phyloP scores from a whole-genome alignment of 495 filamentous ascomycete genomes.

The Hypomontagnella submonticulosa region DNA sequence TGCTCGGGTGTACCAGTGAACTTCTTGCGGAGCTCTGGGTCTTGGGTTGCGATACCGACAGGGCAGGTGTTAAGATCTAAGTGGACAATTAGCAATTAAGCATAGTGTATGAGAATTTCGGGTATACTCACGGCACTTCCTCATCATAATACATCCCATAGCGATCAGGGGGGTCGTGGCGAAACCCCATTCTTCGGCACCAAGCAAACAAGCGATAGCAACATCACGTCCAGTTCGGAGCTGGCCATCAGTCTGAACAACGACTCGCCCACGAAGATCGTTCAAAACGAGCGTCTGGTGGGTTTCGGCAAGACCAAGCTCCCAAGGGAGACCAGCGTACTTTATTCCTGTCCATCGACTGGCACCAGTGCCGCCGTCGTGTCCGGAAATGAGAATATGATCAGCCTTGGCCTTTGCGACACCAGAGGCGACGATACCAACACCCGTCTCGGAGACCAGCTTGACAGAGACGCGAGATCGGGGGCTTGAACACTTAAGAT shows the following conservation, averaged over 20 bases:
- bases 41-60: slow-evolving; percentile 96
- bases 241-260: slow-evolving; percentile 98
- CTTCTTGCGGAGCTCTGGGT: slow-evolving; percentile 93
- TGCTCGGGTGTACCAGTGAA: slow-evolving; percentile 95
- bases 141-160: slow-evolving; percentile 98
- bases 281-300: slow-evolving; percentile 99
- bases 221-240: slow-evolving; percentile 94
- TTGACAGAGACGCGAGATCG: slow-evolving; percentile 97
- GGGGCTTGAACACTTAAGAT: slow-evolving; percentile 97
- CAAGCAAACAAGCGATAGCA: slow-evolving; percentile 94
- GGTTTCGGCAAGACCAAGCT: slow-evolving; percentile 96
- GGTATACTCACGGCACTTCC: slow-evolving; percentile 65
- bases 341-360: slow-evolving; percentile 99
- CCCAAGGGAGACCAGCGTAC: slow-evolving; percentile 98
- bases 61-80: slow-evolving; percentile 83
- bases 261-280: slow-evolving; percentile 94
- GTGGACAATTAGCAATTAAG: slow-evolving; percentile 35
- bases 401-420: slow-evolving; percentile 99
- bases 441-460: slow-evolving; percentile 97
- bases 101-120: slow-evolving; percentile 4
- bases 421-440: slow-evolving; percentile 98
- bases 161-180: slow-evolving; percentile 97
- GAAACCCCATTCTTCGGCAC: slow-evolving; percentile 98
- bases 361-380: slow-evolving; percentile 97
- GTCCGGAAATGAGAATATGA: slow-evolving; percentile 97